phyloP scores from a whole-genome alignment of 1,284 basidiomycete genomes.

The Coniferiporia weirii region DNA sequence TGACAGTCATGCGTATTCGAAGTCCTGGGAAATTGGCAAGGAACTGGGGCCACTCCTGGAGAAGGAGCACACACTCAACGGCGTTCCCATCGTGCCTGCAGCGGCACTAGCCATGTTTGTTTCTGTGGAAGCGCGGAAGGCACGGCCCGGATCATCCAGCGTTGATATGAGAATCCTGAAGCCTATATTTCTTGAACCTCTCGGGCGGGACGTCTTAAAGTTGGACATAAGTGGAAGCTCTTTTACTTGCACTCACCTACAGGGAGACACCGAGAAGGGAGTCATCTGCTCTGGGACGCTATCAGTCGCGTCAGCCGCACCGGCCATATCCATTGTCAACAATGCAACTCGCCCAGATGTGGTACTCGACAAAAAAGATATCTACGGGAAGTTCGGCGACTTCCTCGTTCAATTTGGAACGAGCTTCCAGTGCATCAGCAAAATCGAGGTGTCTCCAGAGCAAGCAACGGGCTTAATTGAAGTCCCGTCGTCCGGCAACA shows the following conservation, averaged over 20 bases:
- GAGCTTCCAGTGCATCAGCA: slow-evolving; percentile 30
- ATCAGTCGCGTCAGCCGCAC: background rate
- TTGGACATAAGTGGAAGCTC: slow-evolving; percentile 1
- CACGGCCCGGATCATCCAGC: background rate
- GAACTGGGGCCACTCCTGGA: slow-evolving; percentile 8
- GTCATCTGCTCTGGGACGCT: slow-evolving; percentile 29
- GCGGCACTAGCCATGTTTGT: slow-evolving; percentile 31
- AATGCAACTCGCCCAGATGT: background rate
- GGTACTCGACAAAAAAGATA: background rate
- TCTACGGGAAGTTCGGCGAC: slow-evolving; percentile 8
- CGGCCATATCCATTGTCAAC: background rate
- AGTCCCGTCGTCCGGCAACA: slow-evolving; percentile 23
- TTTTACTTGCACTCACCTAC: slow-evolving; percentile 7
- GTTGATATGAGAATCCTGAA: slow-evolving; percentile 9
- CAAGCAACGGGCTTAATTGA: slow-evolving; percentile 28
- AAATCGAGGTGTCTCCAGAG: slow-evolving; percentile 27
- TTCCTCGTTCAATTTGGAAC: slow-evolving; percentile 29
- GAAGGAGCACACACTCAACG: slow-evolving; percentile 31
- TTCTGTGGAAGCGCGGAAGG: slow-evolving; percentile 19
- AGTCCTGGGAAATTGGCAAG: slow-evolving; percentile 12
- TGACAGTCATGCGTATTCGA: background rate
- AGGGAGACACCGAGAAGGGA: slow-evolving; percentile 1
- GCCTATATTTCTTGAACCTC: slow-evolving; percentile 7
- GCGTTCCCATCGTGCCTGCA: slow-evolving; percentile 31
- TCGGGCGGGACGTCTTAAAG: background rate